A percentile compares a stretch with the other conserved stretches of the same genome.
These are phyloP conservation scores for Aspergillus phoenicis DNA, from an alignment of 2,329 filamentous ascomycete species.

Conservation along the genomic window DNA sequence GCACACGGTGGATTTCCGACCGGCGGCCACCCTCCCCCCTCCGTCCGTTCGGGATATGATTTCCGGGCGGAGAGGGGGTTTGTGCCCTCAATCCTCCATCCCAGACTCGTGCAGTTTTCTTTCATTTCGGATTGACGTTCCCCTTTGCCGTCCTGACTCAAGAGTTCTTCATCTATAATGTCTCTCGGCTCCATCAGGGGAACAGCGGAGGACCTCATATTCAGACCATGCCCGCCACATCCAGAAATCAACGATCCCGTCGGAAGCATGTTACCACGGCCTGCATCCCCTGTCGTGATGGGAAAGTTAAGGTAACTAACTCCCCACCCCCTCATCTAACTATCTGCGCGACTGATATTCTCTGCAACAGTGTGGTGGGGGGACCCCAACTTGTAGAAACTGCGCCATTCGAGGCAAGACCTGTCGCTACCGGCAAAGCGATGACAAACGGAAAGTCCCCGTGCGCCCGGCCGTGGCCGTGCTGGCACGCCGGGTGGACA, in stretches of 20 bases:
- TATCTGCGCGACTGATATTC: neutral
- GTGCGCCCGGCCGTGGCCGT: neutral
- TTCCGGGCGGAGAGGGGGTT: no score
- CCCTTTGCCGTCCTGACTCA: no score
- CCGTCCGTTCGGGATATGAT: no score
- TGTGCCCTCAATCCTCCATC: no score
- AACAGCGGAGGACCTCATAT: no score
- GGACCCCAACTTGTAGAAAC: slow-evolving; percentile 40
- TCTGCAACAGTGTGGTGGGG: slow-evolving; percentile 36
- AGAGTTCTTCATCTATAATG: no score
- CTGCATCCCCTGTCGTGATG: slow-evolving; percentile 49
- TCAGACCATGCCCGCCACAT: neutral
- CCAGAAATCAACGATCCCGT: slow-evolving; percentile 29
- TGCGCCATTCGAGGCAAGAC: slow-evolving; percentile 40
- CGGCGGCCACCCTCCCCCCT: no score
- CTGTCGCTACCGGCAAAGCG: slow-evolving; percentile 42
- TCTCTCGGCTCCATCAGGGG: no score
- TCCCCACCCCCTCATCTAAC: neutral
- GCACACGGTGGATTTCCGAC: no score
- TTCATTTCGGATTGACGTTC: no score
- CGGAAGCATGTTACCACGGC: slow-evolving; percentile 49
- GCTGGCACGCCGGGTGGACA: slow-evolving; percentile 31
- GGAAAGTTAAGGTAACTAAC: slow-evolving; percentile 45
- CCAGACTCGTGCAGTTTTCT: no score
- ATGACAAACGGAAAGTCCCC: slow-evolving; percentile 35